Conservation (phyloP, 306 rosid species). For the Cucurbita argyrosperma region DNA sequence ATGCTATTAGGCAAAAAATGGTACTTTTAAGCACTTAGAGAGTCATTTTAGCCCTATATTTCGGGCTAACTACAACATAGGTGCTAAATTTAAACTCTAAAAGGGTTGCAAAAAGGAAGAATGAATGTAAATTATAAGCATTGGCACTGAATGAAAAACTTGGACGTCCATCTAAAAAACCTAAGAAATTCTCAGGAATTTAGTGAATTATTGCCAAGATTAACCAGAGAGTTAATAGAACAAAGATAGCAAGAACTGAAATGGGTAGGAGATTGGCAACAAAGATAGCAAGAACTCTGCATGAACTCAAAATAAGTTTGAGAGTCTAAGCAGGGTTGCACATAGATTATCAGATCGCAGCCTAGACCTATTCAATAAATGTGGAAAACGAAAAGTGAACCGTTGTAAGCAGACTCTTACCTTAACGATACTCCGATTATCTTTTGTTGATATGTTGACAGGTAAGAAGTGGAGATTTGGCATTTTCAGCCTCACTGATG, state of each 20-base stretch:
- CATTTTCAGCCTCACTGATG: conserved; percentile 64
- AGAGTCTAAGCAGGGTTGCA: background rate
- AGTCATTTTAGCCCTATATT: background rate
- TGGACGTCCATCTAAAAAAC: background rate
- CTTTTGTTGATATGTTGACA: conserved; percentile 60
- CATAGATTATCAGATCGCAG: background rate
- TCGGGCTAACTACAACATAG: too few relatives aligned
- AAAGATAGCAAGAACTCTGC: background rate
- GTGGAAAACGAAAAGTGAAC: background rate
- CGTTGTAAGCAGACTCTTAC: conserved; percentile 22
- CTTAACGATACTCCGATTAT: conserved; percentile 54
- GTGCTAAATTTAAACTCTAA: too few relatives aligned
- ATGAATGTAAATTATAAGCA: too few relatives aligned
- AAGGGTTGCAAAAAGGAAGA: too few relatives aligned
- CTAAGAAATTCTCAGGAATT: background rate
- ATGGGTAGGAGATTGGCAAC: background rate
- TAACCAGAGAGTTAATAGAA: background rate
- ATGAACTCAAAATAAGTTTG: background rate
- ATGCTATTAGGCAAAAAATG: too few relatives aligned
- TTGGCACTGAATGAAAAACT: background rate
- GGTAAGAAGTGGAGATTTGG: conserved; percentile 94
- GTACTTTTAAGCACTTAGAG: too few relatives aligned
- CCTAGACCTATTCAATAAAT: background rate
- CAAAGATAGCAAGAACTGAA: background rate
- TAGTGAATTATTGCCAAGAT: background rate